Base-by-base conservation (phyloP, 306 rosid genomes). In the Castanea crenata region DNA sequence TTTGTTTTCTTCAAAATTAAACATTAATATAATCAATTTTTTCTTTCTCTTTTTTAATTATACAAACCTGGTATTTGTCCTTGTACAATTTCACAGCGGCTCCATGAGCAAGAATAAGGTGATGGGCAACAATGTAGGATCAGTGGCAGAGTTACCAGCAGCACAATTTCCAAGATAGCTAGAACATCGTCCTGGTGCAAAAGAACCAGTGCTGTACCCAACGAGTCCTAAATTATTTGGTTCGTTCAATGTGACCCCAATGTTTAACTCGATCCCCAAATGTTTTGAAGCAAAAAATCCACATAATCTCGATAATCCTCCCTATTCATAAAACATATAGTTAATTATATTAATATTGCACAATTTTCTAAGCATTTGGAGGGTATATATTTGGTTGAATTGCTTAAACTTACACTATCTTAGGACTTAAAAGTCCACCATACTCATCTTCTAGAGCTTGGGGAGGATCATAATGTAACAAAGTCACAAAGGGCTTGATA, bases 201-300 rank as follows among this genome's bases (percentile, higher is more conserved):
- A 54, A 19, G 54, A 49, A 12, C 96, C 97, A 23, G 4, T 46
- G 69, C 82, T 76, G 77, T 89, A 89, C 20, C 91, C 92, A 4
- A 0, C 6, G 1, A 74, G 44, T 44, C 72, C 81, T 56, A 81
- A 81, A 1, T 79, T 74, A 29, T 71, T 27, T n/a, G 97, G 97
- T 78, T 91, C 97, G 6, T 91, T 91, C 29, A 88, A 46, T 2
- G 97, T 89, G 64, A 88, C n/a, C 79, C 97, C 97, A 91, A 46
- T 86, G 79, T 85, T 91, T 91, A 49, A 91, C 93, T 59, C 90
- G 79, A 75, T 91, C 92, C 4, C 97, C 97, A 73, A 91, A 91
- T 68, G 85, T 84, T 81, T 81, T 80, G 54, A 85, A 91, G 80
- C 97, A n/a, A 91, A 2, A 91, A 72, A 23, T 91, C 90, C 59